These are phyloP conservation scores for Saccharomyces kudriavzevii DNA, from an alignment of 805 yeast species.

Conservation along the genomic window DNA sequence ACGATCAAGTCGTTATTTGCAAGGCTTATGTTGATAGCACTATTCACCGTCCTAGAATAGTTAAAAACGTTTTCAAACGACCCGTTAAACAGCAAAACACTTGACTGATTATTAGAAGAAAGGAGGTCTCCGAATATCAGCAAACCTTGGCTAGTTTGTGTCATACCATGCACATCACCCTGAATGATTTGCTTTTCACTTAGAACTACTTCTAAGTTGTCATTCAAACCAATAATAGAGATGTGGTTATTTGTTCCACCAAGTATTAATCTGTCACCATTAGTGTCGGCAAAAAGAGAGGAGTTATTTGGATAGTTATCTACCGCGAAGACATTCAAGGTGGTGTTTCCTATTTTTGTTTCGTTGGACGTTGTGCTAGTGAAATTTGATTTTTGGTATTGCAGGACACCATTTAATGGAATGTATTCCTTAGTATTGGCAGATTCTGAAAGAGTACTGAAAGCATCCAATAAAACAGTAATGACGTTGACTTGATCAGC, in stretches of 20 bases:
- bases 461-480: constrained; percentile 39
- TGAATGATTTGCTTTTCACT: constrained; percentile 7
- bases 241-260: constrained; percentile 41
- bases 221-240: constrained; percentile 25
- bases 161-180: constrained; percentile 16
- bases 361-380: constrained; percentile 29
- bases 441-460: constrained; percentile 7
- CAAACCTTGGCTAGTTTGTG: constrained; percentile 30
- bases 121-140: constrained; percentile 23
- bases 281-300: constrained; percentile 23
- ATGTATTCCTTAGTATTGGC: constrained; percentile 30
- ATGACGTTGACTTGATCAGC: constrained; percentile 58
- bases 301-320: constrained; percentile 23
- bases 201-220: constrained; percentile 13
- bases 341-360: constrained; percentile 39
- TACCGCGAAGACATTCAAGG: constrained; percentile 36
- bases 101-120: constrained; percentile 6
- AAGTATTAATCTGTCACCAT: constrained; percentile 40
- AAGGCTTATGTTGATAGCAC: constrained; percentile 17
- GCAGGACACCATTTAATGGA: constrained; percentile 69
- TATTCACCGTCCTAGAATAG: constrained; percentile 2
- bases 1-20: constrained; percentile 15
- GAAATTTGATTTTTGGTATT: constrained; percentile 67
- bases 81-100: constrained; percentile 18
- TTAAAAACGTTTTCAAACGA: constrained; percentile 11